Percentiles rank a stretch among this genome's conserved stretches.
Evolutionary conservation across 345 rosid genomes (phyloP).

Genomic region (Gossypium anomalum): DNA sequence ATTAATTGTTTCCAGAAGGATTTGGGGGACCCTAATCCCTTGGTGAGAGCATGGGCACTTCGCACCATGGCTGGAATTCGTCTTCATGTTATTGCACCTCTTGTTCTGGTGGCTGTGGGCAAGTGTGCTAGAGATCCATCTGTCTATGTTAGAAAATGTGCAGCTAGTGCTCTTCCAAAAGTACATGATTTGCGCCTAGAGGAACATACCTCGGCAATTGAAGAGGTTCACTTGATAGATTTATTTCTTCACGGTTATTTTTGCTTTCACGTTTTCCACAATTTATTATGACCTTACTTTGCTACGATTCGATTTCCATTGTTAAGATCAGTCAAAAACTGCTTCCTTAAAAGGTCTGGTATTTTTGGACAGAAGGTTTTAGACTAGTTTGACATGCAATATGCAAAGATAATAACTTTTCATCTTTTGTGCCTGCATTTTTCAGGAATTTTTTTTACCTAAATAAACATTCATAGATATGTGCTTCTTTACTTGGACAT

Average conservation of each 20-base stretch:
- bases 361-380: neutral
- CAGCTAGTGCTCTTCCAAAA: conserved; percentile 96
- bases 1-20: conserved; percentile 94
- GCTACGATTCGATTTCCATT: neutral
- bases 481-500: neutral
- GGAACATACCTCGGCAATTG: conserved; percentile 63
- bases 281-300: neutral
- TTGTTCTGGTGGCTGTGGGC: conserved; percentile 74
- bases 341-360: neutral
- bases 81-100: conserved; percentile 78
- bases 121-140: conserved; percentile 94
- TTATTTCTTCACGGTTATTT: neutral
- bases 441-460: neutral
- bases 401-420: neutral
- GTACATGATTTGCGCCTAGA: conserved; percentile 73
- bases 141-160: conserved; percentile 87
- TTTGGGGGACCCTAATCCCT: conserved; percentile 89
- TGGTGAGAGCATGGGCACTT: conserved; percentile 97
- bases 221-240: conserved; percentile 56
- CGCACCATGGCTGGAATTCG: conserved; percentile 97
- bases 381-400: neutral
- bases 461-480: neutral
- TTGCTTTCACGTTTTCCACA: neutral
- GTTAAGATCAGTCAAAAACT: neutral
- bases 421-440: neutral